Conservation (phyloP, 129 eudicot genomes). For the Tagetes patula region DNA sequence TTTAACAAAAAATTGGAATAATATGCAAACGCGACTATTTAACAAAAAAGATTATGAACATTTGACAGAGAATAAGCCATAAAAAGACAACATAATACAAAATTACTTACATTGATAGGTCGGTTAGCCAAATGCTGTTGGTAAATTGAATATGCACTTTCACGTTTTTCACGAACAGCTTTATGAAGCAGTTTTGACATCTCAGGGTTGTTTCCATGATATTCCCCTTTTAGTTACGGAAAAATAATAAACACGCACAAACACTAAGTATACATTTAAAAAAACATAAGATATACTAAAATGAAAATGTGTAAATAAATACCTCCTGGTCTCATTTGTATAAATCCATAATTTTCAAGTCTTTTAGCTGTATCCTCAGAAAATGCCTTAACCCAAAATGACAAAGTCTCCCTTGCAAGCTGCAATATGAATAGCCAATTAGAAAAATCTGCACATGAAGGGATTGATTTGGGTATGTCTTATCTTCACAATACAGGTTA, state of each 20-base stretch:
- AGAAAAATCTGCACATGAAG: background rate
- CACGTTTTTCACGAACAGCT: constrained; percentile 97
- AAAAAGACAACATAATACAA: background rate
- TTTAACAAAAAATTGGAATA: constrained; percentile 7
- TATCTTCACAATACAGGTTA: background rate
- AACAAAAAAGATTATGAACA: constrained; percentile 11
- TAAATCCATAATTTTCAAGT: constrained; percentile 95
- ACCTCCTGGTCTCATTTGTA: constrained; percentile 99
- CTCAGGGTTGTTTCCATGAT: constrained; percentile 98
- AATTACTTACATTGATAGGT: constrained; percentile 81
- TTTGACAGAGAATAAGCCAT: background rate
- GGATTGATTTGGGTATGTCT: background rate
- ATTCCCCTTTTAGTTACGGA: constrained; percentile 66
- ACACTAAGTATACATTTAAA: background rate
- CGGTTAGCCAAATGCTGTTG: constrained; percentile 98
- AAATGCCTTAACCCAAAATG: constrained; percentile 99
- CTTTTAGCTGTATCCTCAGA: constrained; percentile 98
- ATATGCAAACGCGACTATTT: constrained; percentile 12
- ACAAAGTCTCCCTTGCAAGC: constrained; percentile 93
- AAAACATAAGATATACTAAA: background rate
- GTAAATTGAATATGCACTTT: constrained; percentile 85
- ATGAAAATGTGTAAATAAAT: constrained; percentile 7
- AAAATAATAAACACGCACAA: constrained; percentile 13
- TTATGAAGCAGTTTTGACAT: constrained; percentile 98
- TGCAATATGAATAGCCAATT: constrained; percentile 29